Base-by-base conservation (phyloP, 139 green algal species). In the Haematococcus lacustris region DNA sequence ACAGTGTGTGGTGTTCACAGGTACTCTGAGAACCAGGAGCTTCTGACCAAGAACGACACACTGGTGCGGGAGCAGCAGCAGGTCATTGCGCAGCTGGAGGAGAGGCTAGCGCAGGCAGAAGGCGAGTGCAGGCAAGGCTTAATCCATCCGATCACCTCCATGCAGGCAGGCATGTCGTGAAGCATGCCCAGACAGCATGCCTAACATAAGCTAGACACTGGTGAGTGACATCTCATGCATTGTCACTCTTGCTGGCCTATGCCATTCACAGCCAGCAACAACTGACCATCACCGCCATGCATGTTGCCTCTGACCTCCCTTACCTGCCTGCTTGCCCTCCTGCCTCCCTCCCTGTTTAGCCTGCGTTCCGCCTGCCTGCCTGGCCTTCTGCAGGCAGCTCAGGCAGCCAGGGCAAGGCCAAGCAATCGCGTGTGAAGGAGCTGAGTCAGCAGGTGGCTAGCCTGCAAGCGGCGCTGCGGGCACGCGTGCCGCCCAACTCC, bases 1-100 rank as follows among this genome's bases (percentile, higher is more conserved):
- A n/a, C n/a, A n/a, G n/a, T 71, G 77, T 81, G 39, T 35, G 65
- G 23, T n/a, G 47, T 57, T 57, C 47, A 21, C 1, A 77, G 81
- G 81, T 85, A 85, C 65, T 76, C 75, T 7, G 85, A 90, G 73
- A 90, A 90, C 69, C 85, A 90, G 81, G 73, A 82, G 70, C 59
- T 90, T 65, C 63, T 90, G 63, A 81, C 57, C 70, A 73, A 73
- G 59, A 80, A 85, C 43, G 78, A 83, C 33, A 47, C 13, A 0
- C 71, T 90, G 41, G 64, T 90, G 57, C 35, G 61, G 39, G 76
- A 88, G 76, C 85, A 90, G 75, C 78, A 74, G 23, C 75, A 77
- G 5, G 38, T 76, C 2, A 88, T 88, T 28, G 38, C 66, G 17
- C 59, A 76, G 51, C 77, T 88, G 70, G 73, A 83, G 78, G 40